Evolutionary conservation across 2,329 filamentous ascomycete genomes (phyloP).

Genomic region (Intubia oerlemansii): DNA sequence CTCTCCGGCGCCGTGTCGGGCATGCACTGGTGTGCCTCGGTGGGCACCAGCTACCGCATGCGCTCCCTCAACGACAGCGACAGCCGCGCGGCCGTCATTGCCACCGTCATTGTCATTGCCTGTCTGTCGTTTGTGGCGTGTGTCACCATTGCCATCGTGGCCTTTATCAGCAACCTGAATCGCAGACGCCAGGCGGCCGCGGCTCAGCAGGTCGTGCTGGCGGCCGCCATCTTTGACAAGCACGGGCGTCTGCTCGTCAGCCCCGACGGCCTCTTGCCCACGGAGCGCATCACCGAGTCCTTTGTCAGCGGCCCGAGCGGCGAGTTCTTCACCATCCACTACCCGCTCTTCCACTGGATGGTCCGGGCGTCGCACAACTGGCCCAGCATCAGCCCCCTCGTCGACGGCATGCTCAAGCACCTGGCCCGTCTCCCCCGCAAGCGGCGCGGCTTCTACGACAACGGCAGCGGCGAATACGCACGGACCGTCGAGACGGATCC

Average conservation of each 20-base stretch:
- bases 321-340: slow-evolving; percentile 54
- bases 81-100: slow-evolving; percentile 30
- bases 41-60: slow-evolving; percentile 47
- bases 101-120: slow-evolving; percentile 53
- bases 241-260: slow-evolving; percentile 47
- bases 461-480: too few relatives aligned
- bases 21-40: slow-evolving; percentile 70
- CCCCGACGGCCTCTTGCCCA: slow-evolving; percentile 46
- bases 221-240: slow-evolving; percentile 43
- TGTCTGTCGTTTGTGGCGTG: slow-evolving; percentile 44
- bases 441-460: background rate
- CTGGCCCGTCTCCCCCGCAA: slow-evolving; percentile 27
- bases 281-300: slow-evolving; percentile 57
- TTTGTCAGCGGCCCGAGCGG: slow-evolving; percentile 41
- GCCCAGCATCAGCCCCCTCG: slow-evolving; percentile 42
- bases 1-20: slow-evolving; percentile 58
- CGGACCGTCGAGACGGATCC: too few relatives aligned
- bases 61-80: slow-evolving; percentile 19
- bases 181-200: slow-evolving; percentile 32
- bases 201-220: slow-evolving; percentile 38
- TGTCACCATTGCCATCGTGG: slow-evolving; percentile 32
- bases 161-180: slow-evolving; percentile 29
- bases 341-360: slow-evolving; percentile 74
- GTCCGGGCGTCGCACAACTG: slow-evolving; percentile 66
- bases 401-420: slow-evolving; percentile 53